These are phyloP conservation scores for Verticillium zaregamsianum DNA, from an alignment of 2,329 filamentous ascomycete species.

Conservation along the genomic window DNA sequence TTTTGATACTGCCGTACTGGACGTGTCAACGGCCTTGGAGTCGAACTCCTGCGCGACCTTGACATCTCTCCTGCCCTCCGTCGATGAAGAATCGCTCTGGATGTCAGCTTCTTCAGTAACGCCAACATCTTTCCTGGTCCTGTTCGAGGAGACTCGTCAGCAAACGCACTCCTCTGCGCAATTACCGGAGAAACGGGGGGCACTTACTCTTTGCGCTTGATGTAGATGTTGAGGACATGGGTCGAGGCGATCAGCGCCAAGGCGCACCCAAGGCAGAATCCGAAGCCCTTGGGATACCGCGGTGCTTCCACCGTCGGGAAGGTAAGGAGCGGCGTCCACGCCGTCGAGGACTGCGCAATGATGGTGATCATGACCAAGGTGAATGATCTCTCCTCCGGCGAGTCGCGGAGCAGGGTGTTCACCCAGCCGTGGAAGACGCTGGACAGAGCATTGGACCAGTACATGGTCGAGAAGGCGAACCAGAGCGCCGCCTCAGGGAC, in stretches of 20 bases:
- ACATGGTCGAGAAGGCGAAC: constrained; percentile 47
- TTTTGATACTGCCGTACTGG: background rate
- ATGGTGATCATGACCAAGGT: constrained; percentile 47
- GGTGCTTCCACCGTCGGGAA: constrained; percentile 43
- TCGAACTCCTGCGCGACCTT: background rate
- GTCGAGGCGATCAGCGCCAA: constrained; percentile 9
- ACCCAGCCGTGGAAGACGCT: constrained; percentile 54
- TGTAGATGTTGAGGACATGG: constrained; percentile 10
- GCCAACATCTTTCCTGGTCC: background rate
- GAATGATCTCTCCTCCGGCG: constrained; percentile 42
- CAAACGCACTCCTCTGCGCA: background rate
- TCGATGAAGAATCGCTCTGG: background rate
- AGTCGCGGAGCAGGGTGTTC: constrained; percentile 42
- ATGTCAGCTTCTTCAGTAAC: background rate
- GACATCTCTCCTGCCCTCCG: background rate
- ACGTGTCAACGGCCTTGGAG: background rate
- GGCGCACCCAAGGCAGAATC: constrained; percentile 20
- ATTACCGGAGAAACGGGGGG: no score
- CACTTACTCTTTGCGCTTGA: constrained; percentile 12
- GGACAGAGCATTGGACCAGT: constrained; percentile 45
- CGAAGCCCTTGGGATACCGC: constrained; percentile 36
- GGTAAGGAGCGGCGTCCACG: constrained; percentile 49
- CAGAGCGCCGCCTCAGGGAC: constrained; percentile 50
- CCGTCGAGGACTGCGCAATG: constrained; percentile 48
- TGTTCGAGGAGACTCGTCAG: background rate